These are phyloP conservation scores for Backusella morwellensis DNA, from an alignment of 192 early-diverging fungal species.

Conservation along the genomic window DNA sequence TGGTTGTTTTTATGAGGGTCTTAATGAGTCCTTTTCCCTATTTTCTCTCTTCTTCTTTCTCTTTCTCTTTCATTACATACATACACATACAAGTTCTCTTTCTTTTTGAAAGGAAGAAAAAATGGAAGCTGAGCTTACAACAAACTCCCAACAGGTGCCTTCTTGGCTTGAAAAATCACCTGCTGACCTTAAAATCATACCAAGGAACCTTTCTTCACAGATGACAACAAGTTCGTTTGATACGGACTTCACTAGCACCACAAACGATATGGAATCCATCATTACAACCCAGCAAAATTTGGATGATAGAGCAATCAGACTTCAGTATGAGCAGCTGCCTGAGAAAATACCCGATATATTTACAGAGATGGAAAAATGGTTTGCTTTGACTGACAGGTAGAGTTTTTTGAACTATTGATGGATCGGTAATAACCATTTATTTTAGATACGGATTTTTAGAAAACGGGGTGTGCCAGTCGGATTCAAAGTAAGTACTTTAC, in stretches of 20 bases:
- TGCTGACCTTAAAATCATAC: not conserved
- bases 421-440: not conserved
- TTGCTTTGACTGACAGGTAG: slow-evolving; percentile 35
- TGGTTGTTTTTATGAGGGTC: not conserved
- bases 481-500: not conserved
- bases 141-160: not conserved
- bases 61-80: not conserved
- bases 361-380: slow-evolving; percentile 40
- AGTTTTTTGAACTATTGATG: not conserved
- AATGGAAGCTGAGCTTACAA: not conserved
- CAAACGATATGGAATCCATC: not conserved
- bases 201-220: slow-evolving; percentile 5
- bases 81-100: not conserved
- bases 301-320: not conserved
- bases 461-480: not conserved
- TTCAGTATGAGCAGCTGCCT: slow-evolving; percentile 4
- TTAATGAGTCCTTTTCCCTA: not conserved
- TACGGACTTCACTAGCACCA: slow-evolving; percentile 3
- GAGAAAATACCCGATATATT: slow-evolving; percentile 25
- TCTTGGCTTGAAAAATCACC: slow-evolving; percentile 1
- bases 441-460: slow-evolving; percentile 37
- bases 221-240: not conserved
- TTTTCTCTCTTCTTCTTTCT: not conserved
- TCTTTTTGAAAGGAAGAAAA: not conserved
- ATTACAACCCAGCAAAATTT: not conserved